Evolutionary conservation across 2,329 filamentous ascomycete genomes (phyloP).

Genomic region (Xylariaceae sp.): DNA sequence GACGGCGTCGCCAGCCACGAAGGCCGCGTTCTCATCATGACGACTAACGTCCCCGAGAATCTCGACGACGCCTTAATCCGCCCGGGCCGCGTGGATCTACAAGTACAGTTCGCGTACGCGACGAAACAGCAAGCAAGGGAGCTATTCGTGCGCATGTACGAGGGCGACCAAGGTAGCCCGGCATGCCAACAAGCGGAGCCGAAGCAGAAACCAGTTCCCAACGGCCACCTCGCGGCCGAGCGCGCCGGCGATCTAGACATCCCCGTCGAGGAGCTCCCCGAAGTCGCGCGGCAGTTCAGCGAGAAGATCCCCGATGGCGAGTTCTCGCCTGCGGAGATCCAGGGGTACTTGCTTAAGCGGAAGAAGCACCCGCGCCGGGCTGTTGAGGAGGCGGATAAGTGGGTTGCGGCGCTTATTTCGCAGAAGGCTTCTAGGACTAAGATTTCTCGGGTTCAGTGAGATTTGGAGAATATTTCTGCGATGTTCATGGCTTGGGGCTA

Average conservation of each 20-base stretch:
- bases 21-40: slow-evolving; percentile 77
- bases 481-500: too few species aligned
- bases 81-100: slow-evolving; percentile 67
- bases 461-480: too few species aligned
- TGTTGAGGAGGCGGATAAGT: slow-evolving; percentile 48
- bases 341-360: slow-evolving; percentile 60
- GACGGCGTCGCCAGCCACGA: slow-evolving; percentile 78
- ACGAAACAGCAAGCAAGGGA: slow-evolving; percentile 51
- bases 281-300: slow-evolving; percentile 48
- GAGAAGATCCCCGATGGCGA: slow-evolving; percentile 39
- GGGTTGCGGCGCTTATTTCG: slow-evolving; percentile 49
- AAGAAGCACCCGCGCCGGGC: slow-evolving; percentile 57
- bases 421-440: slow-evolving; percentile 50
- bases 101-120: slow-evolving; percentile 60
- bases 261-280: slow-evolving; percentile 38
- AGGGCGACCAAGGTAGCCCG: slow-evolving; percentile 36
- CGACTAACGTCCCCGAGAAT: slow-evolving; percentile 69
- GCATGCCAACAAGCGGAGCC: neutral
- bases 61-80: slow-evolving; percentile 71
- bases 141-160: slow-evolving; percentile 60
- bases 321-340: slow-evolving; percentile 55
- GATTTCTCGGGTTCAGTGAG: slow-evolving; percentile 45
- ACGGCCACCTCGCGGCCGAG: neutral
- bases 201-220: slow-evolving; percentile 1
- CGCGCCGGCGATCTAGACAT: slow-evolving; percentile 32